phyloP scores from a whole-genome alignment of 257 asterid genomes.

The Scutellaria baicalensis region DNA sequence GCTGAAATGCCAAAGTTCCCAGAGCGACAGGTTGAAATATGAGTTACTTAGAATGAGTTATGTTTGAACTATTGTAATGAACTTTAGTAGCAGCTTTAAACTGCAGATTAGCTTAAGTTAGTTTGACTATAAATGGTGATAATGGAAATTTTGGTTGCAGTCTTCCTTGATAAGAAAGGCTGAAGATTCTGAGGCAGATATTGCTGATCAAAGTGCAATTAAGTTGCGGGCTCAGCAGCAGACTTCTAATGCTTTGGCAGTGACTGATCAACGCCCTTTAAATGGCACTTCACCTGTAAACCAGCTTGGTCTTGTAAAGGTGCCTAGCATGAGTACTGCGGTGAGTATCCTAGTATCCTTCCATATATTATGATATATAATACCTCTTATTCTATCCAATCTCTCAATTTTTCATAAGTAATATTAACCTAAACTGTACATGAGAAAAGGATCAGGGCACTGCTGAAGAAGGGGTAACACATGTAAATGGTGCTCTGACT shows the following conservation, averaged over 20 bases:
- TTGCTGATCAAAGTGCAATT: slow-evolving; percentile 96
- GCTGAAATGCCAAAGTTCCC: slow-evolving; percentile 99
- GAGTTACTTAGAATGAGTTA: slow-evolving; percentile 33
- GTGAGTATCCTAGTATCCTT: slow-evolving; percentile 46
- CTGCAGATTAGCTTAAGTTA: not conserved
- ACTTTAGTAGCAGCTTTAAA: not conserved
- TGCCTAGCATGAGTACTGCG: slow-evolving; percentile 49
- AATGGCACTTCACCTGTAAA: slow-evolving; percentile 57
- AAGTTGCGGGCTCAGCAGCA: slow-evolving; percentile 89
- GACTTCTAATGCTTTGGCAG: slow-evolving; percentile 75
- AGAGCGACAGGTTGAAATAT: slow-evolving; percentile 69
- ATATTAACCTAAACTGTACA: slow-evolving; percentile 11
- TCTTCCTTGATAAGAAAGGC: slow-evolving; percentile 80
- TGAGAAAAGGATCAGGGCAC: slow-evolving; percentile 46
- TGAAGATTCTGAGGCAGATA: slow-evolving; percentile 86
- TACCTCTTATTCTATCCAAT: slow-evolving; percentile 1
- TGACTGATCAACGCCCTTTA: slow-evolving; percentile 65
- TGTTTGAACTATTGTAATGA: not conserved
- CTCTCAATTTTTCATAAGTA: not conserved
- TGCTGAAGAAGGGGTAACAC: slow-evolving; percentile 41
- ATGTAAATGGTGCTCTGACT: slow-evolving; percentile 66
- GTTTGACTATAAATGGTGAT: slow-evolving; percentile 3
- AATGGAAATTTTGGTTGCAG: slow-evolving; percentile 28
- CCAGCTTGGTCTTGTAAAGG: slow-evolving; percentile 80
- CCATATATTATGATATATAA: slow-evolving; percentile 12